Evolutionary conservation across 2,329 filamentous ascomycete species (phyloP), one percentile per base, ranked within the genome.

Genomic region (Fusarium sp.): DNA sequence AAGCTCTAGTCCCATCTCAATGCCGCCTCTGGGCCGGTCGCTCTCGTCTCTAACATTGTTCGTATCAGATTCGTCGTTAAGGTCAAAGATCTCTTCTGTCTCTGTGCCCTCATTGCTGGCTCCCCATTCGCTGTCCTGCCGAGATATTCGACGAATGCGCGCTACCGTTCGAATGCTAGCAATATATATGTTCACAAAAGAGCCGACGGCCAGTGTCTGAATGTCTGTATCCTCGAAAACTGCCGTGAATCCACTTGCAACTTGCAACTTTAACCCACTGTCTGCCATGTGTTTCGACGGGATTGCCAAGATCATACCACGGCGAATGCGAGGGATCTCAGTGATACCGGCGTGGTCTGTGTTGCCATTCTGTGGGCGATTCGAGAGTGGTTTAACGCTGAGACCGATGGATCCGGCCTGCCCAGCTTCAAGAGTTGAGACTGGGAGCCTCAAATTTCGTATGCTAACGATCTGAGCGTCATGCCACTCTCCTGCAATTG

Each of bases 331-430:
- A 34, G 82, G 81, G 13, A 75, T 69, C 23, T 80, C 76, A 9
- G 51, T 26, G 4, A 54, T 16, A 13, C 45, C 51, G 26, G 25
- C 45, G n/a, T 34, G 42, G 10, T 56, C 57, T 21, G 52, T 21
- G 26, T 34, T 61, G 18, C 45, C 63, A 23, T 68, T 54, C 23
- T 45, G 52, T n/a, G 62, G 45, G 23, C 50, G 37, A n/a, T 56
- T 61, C 6, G 30, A 48, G 30, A 45, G 72, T 3, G 79, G 72
- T 31, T 86, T 82, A n/a, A 91, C 85, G 4, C 91, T 85, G 52
- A 98, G 83, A 0, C 94, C 95, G 56, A 99, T 87, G 0, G 94
- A 98, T 1, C 95, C 96, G 8, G 95, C 94, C 79, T 99, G 95
- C 12, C 93, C 93, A 18, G 90, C 86, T 52, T 90, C 86, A 10